Evolutionary conservation across 148 eudicot species (phyloP), one percentile per base, ranked within the genome.

Genomic region (Tetragonia tetragonoides): DNA sequence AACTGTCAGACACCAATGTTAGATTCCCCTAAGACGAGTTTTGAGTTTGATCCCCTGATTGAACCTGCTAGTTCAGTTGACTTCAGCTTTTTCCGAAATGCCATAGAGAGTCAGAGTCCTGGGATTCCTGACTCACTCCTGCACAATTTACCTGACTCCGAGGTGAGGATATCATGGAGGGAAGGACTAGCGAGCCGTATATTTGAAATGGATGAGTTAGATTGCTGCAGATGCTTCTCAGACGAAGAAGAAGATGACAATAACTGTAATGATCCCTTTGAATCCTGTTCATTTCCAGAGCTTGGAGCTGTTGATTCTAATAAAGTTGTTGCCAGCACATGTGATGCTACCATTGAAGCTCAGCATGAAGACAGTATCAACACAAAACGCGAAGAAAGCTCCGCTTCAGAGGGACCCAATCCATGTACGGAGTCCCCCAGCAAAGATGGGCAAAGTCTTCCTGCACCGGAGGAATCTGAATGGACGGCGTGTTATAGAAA

Each of bases 181-280:
- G 96, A 93, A 62, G 92, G 88, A 23, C 72, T 90, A 71, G 75
- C 65, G 37, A 87, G 78, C 83, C 83, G 75, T 70, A 77, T 77
- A 47, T 79, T 76, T 77, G 96, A 93, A 70, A 87, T 81, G 84
- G 96, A 91, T 81, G 91, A 87, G 73, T 79, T 84, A 41, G 96
- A 91, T 76, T 83, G 87, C 84, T 91, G 94, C 57, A 78, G 89
- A 77, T 88, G 85, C 76, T 76, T 93, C 73, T 87, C 97, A 47
- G 97, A 93, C 76, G 94, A 93, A 47, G 94, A 90, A 79, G 85
- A 76, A 37, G 87, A 86, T 76, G 68, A 42, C 7, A 68, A 63
- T 70, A 75, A 60, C 56, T 28, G 66, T 67, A 24, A 38, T 68
- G 68, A 57, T 59, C 57, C 76, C 59, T 51, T 70, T 68, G 68